These are phyloP conservation scores for Cenchrus purpureus DNA, from an alignment of 176 grass and related monocot genomes.

Conservation along the genomic window DNA sequence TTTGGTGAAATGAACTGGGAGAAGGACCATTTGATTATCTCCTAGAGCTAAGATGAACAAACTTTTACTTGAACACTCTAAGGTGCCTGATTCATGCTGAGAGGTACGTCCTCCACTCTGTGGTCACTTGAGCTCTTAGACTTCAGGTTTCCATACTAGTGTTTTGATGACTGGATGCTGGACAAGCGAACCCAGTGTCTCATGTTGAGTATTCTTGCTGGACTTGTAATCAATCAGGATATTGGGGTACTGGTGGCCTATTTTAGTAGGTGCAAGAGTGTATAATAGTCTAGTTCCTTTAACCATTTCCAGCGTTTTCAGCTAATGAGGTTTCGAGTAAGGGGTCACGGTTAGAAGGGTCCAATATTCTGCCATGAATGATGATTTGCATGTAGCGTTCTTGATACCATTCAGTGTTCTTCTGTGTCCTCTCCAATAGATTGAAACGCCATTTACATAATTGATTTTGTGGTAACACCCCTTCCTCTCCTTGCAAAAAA, in stretches of 20 bases:
- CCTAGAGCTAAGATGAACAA: neutral
- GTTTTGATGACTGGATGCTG: neutral
- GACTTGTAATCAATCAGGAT: neutral
- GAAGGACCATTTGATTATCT: constrained; percentile 6
- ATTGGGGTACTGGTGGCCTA: neutral
- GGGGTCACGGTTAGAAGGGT: neutral
- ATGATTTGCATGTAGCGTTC: neutral
- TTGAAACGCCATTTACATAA: neutral
- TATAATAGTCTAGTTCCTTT: neutral
- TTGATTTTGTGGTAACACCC: neutral
- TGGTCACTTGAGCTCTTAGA: neutral
- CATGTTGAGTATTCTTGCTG: neutral
- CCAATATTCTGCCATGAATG: neutral
- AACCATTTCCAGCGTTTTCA: neutral
- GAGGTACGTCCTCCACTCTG: neutral
- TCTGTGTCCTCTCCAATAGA: neutral
- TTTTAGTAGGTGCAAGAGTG: neutral
- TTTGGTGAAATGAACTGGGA: neutral
- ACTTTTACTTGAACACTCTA: neutral
- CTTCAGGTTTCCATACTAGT: neutral
- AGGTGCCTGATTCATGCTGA: neutral
- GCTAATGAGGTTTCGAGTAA: neutral
- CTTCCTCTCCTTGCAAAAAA: neutral
- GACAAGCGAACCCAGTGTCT: neutral
- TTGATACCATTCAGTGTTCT: neutral